Evolutionary conservation across 2,329 filamentous ascomycete genomes (phyloP), one percentile per base, ranked within the genome.

Genomic region (Aureobasidium namibiae): DNA sequence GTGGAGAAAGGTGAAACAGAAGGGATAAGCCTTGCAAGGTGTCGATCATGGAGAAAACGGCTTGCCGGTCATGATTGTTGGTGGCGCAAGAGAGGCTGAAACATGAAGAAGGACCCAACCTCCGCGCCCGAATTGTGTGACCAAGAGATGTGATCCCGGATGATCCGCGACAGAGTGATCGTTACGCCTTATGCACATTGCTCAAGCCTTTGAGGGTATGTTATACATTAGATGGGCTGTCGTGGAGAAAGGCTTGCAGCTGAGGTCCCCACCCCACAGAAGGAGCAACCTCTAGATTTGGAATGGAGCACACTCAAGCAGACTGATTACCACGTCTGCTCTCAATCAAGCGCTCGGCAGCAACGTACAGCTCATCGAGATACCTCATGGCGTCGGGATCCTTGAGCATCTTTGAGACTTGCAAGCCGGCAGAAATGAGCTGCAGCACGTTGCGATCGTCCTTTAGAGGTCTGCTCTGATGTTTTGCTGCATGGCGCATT

Each of bases 361-460:
- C 82, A 77, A 89, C 82, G 80, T 95, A 95, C 73, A 95, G 79
- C 71, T 80, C 80, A 75, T 92, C 88, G 68, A 94, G 79, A 70
- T 87, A 89, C 65, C 89, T 84, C 89, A 94, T 92, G 60, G 90
- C 89, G 63, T 82, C 81, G 45, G 88, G 86, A 75, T 95, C 90
- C 76, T 90, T 91, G 62, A 95, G 76, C 63, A 95, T 91, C 73
- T 90, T 92, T 61, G 89, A 88, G 61, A 95, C 90, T 73, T 95
- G 90, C 56, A 90, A 88, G 39, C 90, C 90, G 41, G 90, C 90
- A 63, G 88, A 92, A 68, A 95, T 90, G 63, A 94, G 81, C 75
- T 95, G 90, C 61, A 95, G 79, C 63, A 95, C 89, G 72, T 94
- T 92, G 66, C 90, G 82, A 74, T 95, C 90, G 76, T 95, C 90